phyloP scores from a whole-genome alignment of 495 filamentous ascomycete genomes.

The Staphylotrichum longicolle region DNA sequence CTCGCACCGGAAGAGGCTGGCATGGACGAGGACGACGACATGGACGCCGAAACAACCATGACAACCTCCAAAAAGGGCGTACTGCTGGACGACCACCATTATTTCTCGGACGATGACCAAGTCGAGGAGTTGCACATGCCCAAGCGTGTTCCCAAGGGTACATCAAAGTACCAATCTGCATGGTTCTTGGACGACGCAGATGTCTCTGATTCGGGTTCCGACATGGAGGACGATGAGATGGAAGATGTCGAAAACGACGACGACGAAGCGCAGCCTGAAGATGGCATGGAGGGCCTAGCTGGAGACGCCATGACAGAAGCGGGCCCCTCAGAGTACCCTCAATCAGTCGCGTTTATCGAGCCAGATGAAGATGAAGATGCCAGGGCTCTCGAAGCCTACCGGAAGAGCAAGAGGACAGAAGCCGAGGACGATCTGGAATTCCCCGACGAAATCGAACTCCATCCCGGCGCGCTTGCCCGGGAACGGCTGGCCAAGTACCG shows the following conservation, averaged over 20 bases:
- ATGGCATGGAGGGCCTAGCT: slow-evolving; percentile 73
- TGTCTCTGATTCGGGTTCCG: slow-evolving; percentile 78
- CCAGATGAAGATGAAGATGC: slow-evolving; percentile 84
- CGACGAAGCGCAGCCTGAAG: slow-evolving; percentile 58
- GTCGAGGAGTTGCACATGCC: slow-evolving; percentile 44
- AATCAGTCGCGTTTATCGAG: slow-evolving; percentile 89
- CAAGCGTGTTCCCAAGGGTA: slow-evolving; percentile 82
- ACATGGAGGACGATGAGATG: slow-evolving; percentile 71
- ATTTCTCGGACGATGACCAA: slow-evolving; percentile 84
- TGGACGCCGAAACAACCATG: slow-evolving; percentile 51
- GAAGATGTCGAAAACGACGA: slow-evolving; percentile 58
- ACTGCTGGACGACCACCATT: slow-evolving; percentile 93
- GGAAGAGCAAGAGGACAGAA: slow-evolving; percentile 69
- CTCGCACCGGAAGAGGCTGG: slow-evolving; percentile 78
- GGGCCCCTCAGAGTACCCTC: slow-evolving; percentile 77
- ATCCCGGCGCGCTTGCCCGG: slow-evolving; percentile 78
- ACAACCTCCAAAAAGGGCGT: slow-evolving; percentile 64
- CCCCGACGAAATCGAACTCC: slow-evolving; percentile 94
- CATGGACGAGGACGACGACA: slow-evolving; percentile 58
- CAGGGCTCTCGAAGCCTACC: slow-evolving; percentile 72
- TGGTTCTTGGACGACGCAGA: slow-evolving; percentile 89
- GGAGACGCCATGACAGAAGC: slow-evolving; percentile 70
- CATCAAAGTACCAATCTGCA: slow-evolving; percentile 87
- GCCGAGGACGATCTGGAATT: slow-evolving; percentile 89
- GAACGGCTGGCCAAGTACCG: slow-evolving; percentile 83